Evolutionary conservation across 2,329 filamentous ascomycete species (phyloP), one percentile per base, ranked within the genome.

Genomic region (Pseudogymnoascus sp.): DNA sequence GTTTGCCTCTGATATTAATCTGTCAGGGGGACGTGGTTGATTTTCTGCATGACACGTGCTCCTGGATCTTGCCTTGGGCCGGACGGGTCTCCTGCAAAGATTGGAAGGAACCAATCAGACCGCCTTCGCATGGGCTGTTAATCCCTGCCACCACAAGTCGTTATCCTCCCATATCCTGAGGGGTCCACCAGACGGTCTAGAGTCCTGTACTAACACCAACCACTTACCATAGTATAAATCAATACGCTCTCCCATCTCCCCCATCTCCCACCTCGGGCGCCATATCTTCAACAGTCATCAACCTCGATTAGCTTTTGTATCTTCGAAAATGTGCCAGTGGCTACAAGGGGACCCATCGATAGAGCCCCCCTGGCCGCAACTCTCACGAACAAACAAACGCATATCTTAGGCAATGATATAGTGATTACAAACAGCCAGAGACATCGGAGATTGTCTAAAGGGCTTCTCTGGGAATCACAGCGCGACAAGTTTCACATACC

Each of bases 1-100:
- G 50, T 56, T 56, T 34, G 28, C 50, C 50, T 56, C 10, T 14
- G 4, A 56, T 21, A 56, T 56, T 56, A 34, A 56, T 56, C 12
- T 34, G 28, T 11, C 50, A 34, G 50, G 50, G 50, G 50, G 50
- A 56, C 50, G 50, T 56, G 50, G 28, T 56, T 34, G 50, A 56
- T 56, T 56, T 56, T 56, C 50, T 56, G 50, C 50, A 56, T 56
- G 50, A 56, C 50, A 56, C 50, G 50, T 56, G 50, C 50, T 56
- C 25, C 50, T 56, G 4, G 50, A 56, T 56, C 50, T 56, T 10
- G 25, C 25, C 25, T 56, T 56, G 50, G 50, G 50, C 50, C 28
- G n/a, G 50, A 56, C 28, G 28, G n/a, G 50, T 56, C 50, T 34
- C 2, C 10, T 34, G 25, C 25, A 56, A 34, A 56, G 28, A 56